Conservation (phyloP, 441 rosid species). For the Capsella rubella region DNA sequence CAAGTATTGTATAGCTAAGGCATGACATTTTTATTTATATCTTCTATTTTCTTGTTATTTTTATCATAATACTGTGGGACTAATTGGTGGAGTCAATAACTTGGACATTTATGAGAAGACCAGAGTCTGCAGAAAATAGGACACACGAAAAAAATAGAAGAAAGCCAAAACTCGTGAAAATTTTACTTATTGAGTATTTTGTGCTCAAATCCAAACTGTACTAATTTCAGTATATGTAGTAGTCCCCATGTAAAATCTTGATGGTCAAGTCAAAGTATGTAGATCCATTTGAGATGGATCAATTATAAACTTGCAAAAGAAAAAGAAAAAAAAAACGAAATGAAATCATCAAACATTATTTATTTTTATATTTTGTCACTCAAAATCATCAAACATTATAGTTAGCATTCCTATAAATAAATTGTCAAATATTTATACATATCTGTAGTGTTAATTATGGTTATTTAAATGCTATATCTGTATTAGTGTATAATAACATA, state of each 20-base stretch:
- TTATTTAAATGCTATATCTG: background rate
- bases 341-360: background rate
- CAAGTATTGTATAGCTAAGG: constrained; percentile 40
- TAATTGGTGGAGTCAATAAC: constrained; percentile 33
- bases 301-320: background rate
- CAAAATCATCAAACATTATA: background rate
- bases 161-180: constrained; percentile 10
- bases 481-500: too few species aligned
- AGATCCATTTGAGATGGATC: background rate
- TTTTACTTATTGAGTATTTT: constrained; percentile 10
- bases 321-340: background rate
- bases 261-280: background rate
- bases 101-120: constrained; percentile 41
- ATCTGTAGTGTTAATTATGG: background rate
- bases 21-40: constrained; percentile 1
- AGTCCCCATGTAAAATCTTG: background rate
- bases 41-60: background rate
- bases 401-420: background rate
- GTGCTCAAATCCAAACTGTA: constrained; percentile 7
- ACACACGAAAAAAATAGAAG: background rate
- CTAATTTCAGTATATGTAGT: background rate
- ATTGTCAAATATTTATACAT: too few species aligned
- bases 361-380: too few species aligned
- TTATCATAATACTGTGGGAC: constrained; percentile 31
- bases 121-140: constrained; percentile 32